Evolutionary conservation across 1,284 basidiomycete species (phyloP), one percentile per base, ranked within the genome.

Genomic region (Mycosarcoma maydis): DNA sequence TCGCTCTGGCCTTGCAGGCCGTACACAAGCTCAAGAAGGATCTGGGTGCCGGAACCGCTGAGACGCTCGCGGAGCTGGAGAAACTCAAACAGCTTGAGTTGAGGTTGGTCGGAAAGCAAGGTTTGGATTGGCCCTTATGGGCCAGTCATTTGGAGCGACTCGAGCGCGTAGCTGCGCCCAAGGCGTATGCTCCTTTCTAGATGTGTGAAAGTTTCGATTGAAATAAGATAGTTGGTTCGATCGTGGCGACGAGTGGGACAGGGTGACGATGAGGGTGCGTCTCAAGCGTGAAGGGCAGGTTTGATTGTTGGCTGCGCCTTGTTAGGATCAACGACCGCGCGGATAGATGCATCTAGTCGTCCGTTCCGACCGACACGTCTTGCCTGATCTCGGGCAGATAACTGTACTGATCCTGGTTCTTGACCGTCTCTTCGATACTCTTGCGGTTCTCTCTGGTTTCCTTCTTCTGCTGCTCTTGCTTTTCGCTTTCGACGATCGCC

Each of bases 1-100:
- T 43, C 43, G 81, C 73, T 2, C 49, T 70, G 13, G 80, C 82
- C 3, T 61, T 82, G 14, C 61, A 61, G 36, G 39, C 58, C 0
- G 58, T 74, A 4, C 64, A 70, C 16, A 81, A 80, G 59, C 52
- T 76, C 13, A 51, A 78, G 57, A 76, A 80, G 53, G 80, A 82
- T 23, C 37, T 74, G 3, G 76, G 76, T 14, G 59, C 56, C 1
- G 79, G 77, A 11, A 69, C 64, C 4, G 24, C 39, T 6, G 72
- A 74, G 23, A 58, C 46, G 10, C 26, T 66, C n/a, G 69, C 67
- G 29, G 80, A 80, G 58, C 41, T 77, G 34, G 69, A 68, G 20
- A 68, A 72, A 48, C 51, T 72, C 2, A 52, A 54, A 9, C 69
- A 52, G 30, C 53, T 79, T 20, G 73, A 81, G 45, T 32, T 50